phyloP scores from a whole-genome alignment of 208 protist species.

The Leishmania major region DNA sequence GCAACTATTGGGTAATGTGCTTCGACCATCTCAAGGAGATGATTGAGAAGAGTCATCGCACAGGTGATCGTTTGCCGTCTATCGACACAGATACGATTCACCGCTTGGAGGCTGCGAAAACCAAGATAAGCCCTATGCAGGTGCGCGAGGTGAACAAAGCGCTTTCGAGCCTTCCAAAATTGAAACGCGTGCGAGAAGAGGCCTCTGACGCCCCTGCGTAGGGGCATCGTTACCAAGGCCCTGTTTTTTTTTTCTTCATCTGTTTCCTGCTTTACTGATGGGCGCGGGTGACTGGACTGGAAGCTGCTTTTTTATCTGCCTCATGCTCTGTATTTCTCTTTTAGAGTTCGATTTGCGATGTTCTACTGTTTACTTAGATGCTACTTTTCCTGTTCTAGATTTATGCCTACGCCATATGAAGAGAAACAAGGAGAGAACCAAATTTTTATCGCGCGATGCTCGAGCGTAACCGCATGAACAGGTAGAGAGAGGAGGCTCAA shows the following conservation, averaged over 20 bases:
- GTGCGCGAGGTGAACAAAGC: conserved; percentile 24
- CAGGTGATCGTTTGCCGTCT: conserved; percentile 36
- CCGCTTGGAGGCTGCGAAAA: conserved; percentile 55
- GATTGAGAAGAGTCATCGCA: conserved; percentile 41
- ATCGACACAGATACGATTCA: conserved; percentile 51
- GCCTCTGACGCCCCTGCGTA: neutral
- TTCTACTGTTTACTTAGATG: conserved; percentile 16
- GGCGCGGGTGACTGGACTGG: neutral
- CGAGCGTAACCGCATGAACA: neutral
- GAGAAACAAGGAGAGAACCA: neutral
- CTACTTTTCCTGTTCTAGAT: conserved; percentile 14
- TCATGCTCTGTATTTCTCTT: conserved; percentile 20
- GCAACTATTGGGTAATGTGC: conserved; percentile 73
- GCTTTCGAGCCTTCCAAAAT: conserved; percentile 3
- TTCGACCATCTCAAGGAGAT: conserved; percentile 80
- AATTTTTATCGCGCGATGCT: neutral
- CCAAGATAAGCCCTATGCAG: conserved; percentile 28
- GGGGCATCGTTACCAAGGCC: neutral
- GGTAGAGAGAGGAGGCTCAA: neutral
- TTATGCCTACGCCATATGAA: neutral
- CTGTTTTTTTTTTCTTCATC: conserved; percentile 12
- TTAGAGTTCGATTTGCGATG: neutral
- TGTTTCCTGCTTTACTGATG: neutral
- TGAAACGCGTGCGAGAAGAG: conserved; percentile 34
- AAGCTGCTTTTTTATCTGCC: conserved; percentile 10